These are phyloP conservation scores for Podochytrium sp. DNA, from an alignment of 192 early-diverging fungal genomes.

Conservation along the genomic window DNA sequence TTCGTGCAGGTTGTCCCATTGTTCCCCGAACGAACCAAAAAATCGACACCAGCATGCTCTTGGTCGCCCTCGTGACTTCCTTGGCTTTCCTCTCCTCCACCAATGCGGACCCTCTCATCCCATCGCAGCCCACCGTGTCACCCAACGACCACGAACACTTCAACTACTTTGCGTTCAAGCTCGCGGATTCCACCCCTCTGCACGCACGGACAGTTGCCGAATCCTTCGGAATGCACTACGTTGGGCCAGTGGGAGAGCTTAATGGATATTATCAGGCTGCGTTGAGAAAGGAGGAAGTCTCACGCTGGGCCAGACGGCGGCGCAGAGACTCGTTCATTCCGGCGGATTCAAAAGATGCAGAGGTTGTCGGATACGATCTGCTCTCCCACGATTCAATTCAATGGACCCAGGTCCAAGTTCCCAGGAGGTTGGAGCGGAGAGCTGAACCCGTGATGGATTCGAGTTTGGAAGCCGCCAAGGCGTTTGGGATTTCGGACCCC, in stretches of 20 bases:
- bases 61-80: no score
- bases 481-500: conserved; percentile 47
- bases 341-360: not conserved
- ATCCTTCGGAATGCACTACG: conserved; percentile 25
- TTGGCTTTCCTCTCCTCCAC: no score
- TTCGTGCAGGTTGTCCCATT: no score
- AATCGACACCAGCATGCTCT: no score
- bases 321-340: not conserved
- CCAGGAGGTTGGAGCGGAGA: not conserved
- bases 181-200: not conserved
- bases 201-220: not conserved
- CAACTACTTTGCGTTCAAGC: not conserved
- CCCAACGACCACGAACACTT: not conserved
- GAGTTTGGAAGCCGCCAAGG: not conserved
- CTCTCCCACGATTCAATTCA: not conserved
- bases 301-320: not conserved
- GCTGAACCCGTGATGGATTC: not conserved
- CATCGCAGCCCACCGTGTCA: not conserved
- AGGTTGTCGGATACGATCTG: not conserved
- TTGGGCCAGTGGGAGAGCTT: conserved; percentile 72
- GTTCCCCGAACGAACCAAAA: no score
- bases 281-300: conserved; percentile 35
- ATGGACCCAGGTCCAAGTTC: conserved; percentile 33
- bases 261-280: conserved; percentile 66
- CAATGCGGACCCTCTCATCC: no score